Evolutionary conservation across 768 basidiomycete genomes (phyloP).

Genomic region (Xerocomellus amylosporus): DNA sequence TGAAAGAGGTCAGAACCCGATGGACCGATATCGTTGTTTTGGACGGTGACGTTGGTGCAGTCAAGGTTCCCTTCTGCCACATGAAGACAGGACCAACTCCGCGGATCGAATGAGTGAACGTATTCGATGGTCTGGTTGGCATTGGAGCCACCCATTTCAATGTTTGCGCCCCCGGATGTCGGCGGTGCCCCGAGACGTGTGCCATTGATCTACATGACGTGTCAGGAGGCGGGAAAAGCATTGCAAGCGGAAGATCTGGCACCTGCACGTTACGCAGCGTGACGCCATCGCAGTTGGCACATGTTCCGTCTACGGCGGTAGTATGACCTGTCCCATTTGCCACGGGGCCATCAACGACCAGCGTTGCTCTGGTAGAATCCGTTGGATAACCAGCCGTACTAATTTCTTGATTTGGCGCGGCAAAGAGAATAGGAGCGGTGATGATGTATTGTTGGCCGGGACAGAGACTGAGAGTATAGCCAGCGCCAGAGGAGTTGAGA

Average conservation of each 20-base stretch:
- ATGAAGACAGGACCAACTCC: slow-evolving; percentile 84
- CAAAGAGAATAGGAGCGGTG: slow-evolving; percentile 63
- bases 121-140: slow-evolving; percentile 71
- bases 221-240: neutral
- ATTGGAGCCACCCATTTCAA: slow-evolving; percentile 81
- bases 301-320: slow-evolving; percentile 69
- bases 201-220: slow-evolving; percentile 60
- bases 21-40: slow-evolving; percentile 83
- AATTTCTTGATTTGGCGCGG: slow-evolving; percentile 73
- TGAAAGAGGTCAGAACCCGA: slow-evolving; percentile 63
- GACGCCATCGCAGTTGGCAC: slow-evolving; percentile 54
- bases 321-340: slow-evolving; percentile 64
- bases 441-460: slow-evolving; percentile 60
- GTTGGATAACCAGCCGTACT: slow-evolving; percentile 76
- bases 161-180: slow-evolving; percentile 66
- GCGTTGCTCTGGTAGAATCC: slow-evolving; percentile 60
- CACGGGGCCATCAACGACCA: slow-evolving; percentile 66
- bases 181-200: slow-evolving; percentile 54
- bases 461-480: slow-evolving; percentile 68
- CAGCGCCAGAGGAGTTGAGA: slow-evolving; percentile 62
- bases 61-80: slow-evolving; percentile 62
- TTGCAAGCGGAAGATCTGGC: neutral
- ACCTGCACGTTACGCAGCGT: slow-evolving; percentile 74
- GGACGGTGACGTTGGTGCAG: slow-evolving; percentile 63
- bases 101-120: slow-evolving; percentile 72